A percentile compares a stretch with the other conserved stretches of the same genome.
Conservation (phyloP, 139 green algal genomes). For the Medakamo hakoo region DNA sequence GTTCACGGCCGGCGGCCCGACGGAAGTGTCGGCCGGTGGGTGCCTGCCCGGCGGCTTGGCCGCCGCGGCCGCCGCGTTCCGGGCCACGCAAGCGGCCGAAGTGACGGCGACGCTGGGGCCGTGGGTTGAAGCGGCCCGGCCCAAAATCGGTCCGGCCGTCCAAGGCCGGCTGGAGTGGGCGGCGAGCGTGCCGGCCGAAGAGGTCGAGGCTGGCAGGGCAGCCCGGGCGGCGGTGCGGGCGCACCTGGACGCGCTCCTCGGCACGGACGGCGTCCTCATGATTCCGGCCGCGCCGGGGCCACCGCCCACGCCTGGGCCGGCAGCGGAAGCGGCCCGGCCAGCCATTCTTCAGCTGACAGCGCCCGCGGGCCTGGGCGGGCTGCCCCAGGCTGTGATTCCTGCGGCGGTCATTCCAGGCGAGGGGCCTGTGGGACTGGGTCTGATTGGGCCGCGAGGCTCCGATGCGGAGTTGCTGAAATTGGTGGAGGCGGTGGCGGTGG, state of each 20-base stretch:
- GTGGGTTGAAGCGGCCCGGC: neutral
- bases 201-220: constrained; percentile 8
- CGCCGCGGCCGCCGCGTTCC: neutral
- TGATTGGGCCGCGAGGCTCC: constrained; percentile 33
- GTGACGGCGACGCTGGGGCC: neutral
- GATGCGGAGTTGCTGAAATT: constrained; percentile 48
- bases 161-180: neutral
- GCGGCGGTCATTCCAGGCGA: constrained; percentile 24
- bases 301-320: constrained; percentile 23
- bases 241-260: constrained; percentile 30
- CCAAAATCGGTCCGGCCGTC: neutral
- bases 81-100: neutral
- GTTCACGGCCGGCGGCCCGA: neutral
- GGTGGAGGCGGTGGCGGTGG: constrained; percentile 10
- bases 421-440: constrained; percentile 37
- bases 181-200: neutral
- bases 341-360: constrained; percentile 34
- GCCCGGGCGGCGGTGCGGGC: no score
- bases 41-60: no score
- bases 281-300: constrained; percentile 45
- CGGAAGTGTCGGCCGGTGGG: neutral
- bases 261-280: constrained; percentile 22
- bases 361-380: constrained; percentile 34
- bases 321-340: constrained; percentile 10
- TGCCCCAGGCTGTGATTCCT: constrained; percentile 30